Conservation (phyloP, 2,329 filamentous ascomycete genomes). For the Pseudomassariella vexata region DNA sequence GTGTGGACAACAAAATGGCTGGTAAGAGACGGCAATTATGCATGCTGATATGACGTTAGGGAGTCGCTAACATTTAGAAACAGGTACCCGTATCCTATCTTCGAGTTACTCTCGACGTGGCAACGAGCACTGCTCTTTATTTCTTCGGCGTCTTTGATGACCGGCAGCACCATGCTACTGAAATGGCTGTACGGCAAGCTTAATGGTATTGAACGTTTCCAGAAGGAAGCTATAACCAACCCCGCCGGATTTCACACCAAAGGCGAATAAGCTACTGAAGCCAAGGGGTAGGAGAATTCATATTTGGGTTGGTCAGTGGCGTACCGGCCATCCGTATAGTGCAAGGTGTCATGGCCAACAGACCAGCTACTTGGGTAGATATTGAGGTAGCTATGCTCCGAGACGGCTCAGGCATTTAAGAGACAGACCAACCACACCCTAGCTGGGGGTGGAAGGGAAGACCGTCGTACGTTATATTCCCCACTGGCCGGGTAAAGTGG, state of each 20-base stretch:
- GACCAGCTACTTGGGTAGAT: too few relatives aligned
- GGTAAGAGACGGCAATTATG: too few relatives aligned
- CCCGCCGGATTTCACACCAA: constrained; percentile 14
- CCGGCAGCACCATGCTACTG: constrained; percentile 59
- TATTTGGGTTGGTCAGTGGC: constrained; percentile 3
- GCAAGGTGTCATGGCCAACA: too few relatives aligned
- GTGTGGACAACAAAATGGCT: constrained; percentile 63
- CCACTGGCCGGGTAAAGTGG: too few relatives aligned
- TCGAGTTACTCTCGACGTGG: constrained; percentile 58
- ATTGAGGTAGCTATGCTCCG: too few relatives aligned
- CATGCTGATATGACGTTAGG: too few relatives aligned
- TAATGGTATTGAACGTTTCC: constrained; percentile 49
- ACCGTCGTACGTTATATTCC: too few relatives aligned
- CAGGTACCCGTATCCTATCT: constrained; percentile 84
- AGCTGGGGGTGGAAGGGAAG: too few relatives aligned
- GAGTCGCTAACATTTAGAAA: constrained; percentile 6
- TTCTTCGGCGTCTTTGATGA: constrained; percentile 66
- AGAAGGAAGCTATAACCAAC: constrained; percentile 25
- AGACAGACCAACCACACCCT: too few relatives aligned
- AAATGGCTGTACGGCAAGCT: constrained; percentile 64
- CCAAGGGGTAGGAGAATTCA: not conserved
- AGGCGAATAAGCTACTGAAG: constrained; percentile 12
- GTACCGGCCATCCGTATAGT: too few relatives aligned
- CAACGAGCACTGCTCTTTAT: constrained; percentile 66
- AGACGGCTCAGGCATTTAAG: too few relatives aligned